A percentile compares a stretch with the other conserved stretches of the same genome.
phyloP scores from a whole-genome alignment of 257 asterid genomes.

The Jaltomata sinuosa region DNA sequence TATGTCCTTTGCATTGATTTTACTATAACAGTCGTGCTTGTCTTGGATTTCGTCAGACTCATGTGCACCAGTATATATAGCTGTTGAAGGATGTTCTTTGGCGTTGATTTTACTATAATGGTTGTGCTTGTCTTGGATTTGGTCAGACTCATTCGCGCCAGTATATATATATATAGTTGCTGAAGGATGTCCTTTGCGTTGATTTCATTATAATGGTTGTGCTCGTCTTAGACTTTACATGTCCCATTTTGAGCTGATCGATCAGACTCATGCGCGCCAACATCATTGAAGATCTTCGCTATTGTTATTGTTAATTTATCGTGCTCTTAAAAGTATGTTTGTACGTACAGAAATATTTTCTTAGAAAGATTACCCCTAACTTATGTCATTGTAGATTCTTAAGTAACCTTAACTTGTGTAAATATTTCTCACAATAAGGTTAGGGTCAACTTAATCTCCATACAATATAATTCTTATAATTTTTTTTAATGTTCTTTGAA shows the following conservation, averaged over 20 bases:
- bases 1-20: not conserved
- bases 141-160: not conserved
- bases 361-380: not conserved
- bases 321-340: not conserved
- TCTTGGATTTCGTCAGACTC: not conserved
- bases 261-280: not conserved
- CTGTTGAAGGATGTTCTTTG: not conserved
- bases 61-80: no score
- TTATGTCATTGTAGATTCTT: not conserved
- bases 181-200: not conserved
- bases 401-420: not conserved
- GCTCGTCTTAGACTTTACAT: not conserved
- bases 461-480: not conserved
- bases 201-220: not conserved
- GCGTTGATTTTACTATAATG: no score
- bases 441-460: not conserved
- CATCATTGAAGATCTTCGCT: not conserved
- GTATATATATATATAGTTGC: not conserved
- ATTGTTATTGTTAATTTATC: not conserved
- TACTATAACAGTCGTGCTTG: not conserved
- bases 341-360: not conserved
- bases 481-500: not conserved
- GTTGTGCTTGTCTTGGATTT: not conserved
- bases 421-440: not conserved
- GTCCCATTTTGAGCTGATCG: not conserved